Conservation (phyloP, 306 rosid species). For the Cucurbita maxima region DNA sequence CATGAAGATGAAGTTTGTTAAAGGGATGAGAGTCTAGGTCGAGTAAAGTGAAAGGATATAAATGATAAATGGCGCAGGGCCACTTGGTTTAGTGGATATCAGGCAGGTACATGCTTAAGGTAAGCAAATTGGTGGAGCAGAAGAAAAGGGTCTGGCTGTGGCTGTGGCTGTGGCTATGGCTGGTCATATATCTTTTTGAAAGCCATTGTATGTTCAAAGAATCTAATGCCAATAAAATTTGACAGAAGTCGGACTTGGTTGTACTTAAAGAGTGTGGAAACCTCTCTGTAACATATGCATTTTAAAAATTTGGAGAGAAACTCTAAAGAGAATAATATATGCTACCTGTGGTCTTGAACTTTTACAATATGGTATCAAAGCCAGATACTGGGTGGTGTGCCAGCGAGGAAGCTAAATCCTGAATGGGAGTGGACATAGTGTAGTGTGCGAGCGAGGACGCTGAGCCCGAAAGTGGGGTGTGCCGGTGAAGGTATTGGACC, state of each 20-base stretch:
- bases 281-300: no score
- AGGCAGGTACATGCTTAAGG: not conserved
- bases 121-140: not conserved
- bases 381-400: no score
- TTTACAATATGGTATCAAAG: no score
- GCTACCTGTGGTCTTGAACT: no score
- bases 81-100: not conserved
- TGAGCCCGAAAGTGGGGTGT: no score
- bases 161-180: not conserved
- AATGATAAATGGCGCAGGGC: not conserved
- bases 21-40: not conserved
- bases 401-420: no score
- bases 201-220: slow-evolving; percentile 5
- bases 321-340: no score
- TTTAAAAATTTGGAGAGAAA: no score
- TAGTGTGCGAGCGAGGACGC: no score
- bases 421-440: no score
- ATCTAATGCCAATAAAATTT: not conserved
- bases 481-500: no score
- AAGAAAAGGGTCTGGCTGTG: not conserved
- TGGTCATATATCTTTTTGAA: not conserved
- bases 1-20: not conserved
- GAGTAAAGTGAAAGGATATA: not conserved
- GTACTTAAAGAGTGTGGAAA: no score
- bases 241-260: not conserved